Evolutionary conservation across 768 basidiomycete species (phyloP), one percentile per base, ranked within the genome.

Genomic region (Tricholoma flavovirens): DNA sequence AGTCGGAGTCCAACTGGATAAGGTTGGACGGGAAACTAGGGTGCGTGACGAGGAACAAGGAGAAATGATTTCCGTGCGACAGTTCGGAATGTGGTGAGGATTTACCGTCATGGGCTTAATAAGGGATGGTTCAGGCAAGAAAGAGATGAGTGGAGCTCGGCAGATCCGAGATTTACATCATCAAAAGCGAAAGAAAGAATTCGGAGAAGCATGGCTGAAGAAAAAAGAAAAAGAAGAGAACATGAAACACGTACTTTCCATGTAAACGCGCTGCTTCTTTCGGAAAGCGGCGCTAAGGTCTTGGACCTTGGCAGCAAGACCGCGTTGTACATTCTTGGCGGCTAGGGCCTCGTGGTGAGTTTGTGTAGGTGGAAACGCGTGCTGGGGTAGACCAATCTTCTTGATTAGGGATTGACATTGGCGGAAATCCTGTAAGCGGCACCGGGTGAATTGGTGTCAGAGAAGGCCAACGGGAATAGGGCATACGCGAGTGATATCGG

Each of bases 191-290:
- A 19, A 38, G 22, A 5, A 22, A 36, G 49, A 58, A 55, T 49
- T 50, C 36, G 53, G 21, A 56, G 45, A 59, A 62, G 15, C 26
- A 32, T 26, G 36, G 40, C 52, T 9, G 46, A 30, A 29, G 12
- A 14, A 50, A 36, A 42, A 21, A 51, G 58, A 50, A 36, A 42
- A 21, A 51, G 58, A 33, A 60, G 59, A 60, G 57, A 2, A 32
- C 4, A 8, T 32, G 30, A 32, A 58, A 60, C 54, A 81, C 95
- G 73, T 69, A 96, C 97, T 95, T 74, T 97, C 90, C 90, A 99
- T 90, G 71, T 98, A 98, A 30, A 96, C 90, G 57, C 93, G 86
- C 73, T 99, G 97, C 76, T 96, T 98, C 79, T 97, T 98, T 59
- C 97, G 83, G 68, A 99, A 98, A 11, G 85, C 77, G 19, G 87